Conservation (phyloP, 768 basidiomycete genomes). For the Lactifluus piperatus region DNA sequence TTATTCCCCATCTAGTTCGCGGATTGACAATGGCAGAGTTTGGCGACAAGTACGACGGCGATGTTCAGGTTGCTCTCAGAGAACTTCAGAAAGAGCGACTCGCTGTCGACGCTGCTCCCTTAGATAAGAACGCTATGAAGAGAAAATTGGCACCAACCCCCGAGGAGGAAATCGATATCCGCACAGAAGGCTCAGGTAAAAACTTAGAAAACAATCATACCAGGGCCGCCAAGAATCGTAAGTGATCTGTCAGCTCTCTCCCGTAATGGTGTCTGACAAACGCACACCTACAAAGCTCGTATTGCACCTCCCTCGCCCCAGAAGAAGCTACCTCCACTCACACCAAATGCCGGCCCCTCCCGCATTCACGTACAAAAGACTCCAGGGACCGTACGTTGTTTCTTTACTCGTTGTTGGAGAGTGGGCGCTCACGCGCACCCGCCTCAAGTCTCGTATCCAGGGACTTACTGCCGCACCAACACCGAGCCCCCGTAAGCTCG, state of each 20-base stretch:
- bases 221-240: slow-evolving; percentile 24
- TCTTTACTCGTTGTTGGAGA: neutral
- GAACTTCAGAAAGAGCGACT: slow-evolving; percentile 61
- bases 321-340: slow-evolving; percentile 34
- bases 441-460: slow-evolving; percentile 22
- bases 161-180: slow-evolving; percentile 43
- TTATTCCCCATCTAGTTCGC: slow-evolving; percentile 69
- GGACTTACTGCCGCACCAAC: slow-evolving; percentile 27
- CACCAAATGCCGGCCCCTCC: neutral
- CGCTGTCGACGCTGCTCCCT: slow-evolving; percentile 39
- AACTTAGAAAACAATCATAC: slow-evolving; percentile 11
- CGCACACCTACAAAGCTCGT: slow-evolving; percentile 37
- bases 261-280: neutral
- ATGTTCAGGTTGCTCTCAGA: slow-evolving; percentile 60
- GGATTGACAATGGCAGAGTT: slow-evolving; percentile 69
- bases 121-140: slow-evolving; percentile 62
- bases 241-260: neutral
- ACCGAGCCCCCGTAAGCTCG: slow-evolving; percentile 31
- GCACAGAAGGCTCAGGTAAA: slow-evolving; percentile 25
- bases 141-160: slow-evolving; percentile 65
- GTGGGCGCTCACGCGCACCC: slow-evolving; percentile 17
- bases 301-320: slow-evolving; percentile 48
- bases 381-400: slow-evolving; percentile 25
- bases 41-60: slow-evolving; percentile 67
- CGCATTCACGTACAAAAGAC: slow-evolving; percentile 25